Conservation (phyloP, 1,139 yeast species). For the Hemisphaericaspora subhashii region DNA sequence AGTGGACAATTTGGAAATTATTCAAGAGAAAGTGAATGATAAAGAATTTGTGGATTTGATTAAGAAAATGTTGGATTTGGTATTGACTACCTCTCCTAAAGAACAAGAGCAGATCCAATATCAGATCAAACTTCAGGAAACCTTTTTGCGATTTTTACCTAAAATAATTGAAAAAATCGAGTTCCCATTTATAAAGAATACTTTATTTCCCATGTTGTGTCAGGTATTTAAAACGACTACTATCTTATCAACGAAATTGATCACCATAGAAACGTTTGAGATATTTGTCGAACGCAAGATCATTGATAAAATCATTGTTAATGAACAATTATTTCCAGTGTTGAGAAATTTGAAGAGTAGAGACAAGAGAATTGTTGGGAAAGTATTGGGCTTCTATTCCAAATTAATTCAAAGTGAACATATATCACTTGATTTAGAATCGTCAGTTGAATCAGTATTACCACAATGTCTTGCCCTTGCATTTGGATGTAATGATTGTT, state of each 20-base stretch:
- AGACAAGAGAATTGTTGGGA: slow-evolving; percentile 64
- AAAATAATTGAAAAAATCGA: slow-evolving; percentile 53
- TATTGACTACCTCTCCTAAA: slow-evolving; percentile 30
- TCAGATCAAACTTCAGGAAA: slow-evolving; percentile 55
- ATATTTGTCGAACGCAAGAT: slow-evolving; percentile 56
- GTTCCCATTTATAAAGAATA: slow-evolving; percentile 71
- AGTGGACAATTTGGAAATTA: slow-evolving; percentile 53
- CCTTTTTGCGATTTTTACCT: slow-evolving; percentile 48
- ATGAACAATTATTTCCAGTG: slow-evolving; percentile 77
- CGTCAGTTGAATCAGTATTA: slow-evolving; percentile 36
- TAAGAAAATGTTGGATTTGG: slow-evolving; percentile 29
- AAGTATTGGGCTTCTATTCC: slow-evolving; percentile 54
- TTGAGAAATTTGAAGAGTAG: slow-evolving; percentile 74
- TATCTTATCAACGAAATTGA: slow-evolving; percentile 71
- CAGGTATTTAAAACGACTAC: slow-evolving; percentile 81
- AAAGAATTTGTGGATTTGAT: slow-evolving; percentile 39
- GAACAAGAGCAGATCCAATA: slow-evolving; percentile 28
- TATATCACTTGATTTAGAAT: slow-evolving; percentile 36
- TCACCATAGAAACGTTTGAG: slow-evolving; percentile 66
- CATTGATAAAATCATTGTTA: slow-evolving; percentile 70
- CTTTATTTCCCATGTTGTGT: slow-evolving; percentile 69
- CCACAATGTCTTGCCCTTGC: slow-evolving; percentile 40
- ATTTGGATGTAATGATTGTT: slow-evolving; percentile 45
- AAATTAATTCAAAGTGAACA: slow-evolving; percentile 41
- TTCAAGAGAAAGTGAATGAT: slow-evolving; percentile 54